A percentile compares a stretch with the other conserved stretches of the same genome.
These are phyloP conservation scores for Hypomontagnella submonticulosa DNA, from an alignment of 495 filamentous ascomycete genomes.

Conservation along the genomic window DNA sequence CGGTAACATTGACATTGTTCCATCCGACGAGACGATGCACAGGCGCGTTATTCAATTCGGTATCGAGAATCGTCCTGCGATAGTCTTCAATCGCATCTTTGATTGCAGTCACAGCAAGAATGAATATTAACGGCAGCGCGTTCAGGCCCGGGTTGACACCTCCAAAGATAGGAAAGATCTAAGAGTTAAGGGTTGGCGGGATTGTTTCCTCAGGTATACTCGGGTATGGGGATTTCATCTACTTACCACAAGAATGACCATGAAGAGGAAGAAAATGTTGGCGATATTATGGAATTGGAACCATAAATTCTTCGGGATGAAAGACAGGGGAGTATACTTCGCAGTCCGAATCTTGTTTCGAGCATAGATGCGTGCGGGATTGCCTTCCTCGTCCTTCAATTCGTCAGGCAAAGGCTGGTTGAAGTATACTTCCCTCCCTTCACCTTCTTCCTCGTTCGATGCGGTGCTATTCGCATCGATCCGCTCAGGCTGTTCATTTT, in stretches of 20 bases:
- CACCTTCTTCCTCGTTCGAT: conserved; percentile 43
- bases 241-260: conserved; percentile 93
- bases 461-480: conserved; percentile 40
- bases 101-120: conserved; percentile 87
- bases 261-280: conserved; percentile 97
- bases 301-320: conserved; percentile 97
- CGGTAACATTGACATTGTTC: conserved; percentile 92
- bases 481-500: conserved; percentile 39
- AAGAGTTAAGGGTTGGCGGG: conserved; percentile 35
- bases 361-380: conserved; percentile 73
- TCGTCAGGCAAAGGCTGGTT: conserved; percentile 81
- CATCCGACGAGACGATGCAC: conserved; percentile 89
- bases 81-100: conserved; percentile 99
- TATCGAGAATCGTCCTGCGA: conserved; percentile 90
- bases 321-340: conserved; percentile 95
- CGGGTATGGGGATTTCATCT: not conserved
- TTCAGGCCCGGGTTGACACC: conserved; percentile 89
- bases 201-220: conserved; percentile 4
- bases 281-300: conserved; percentile 99
- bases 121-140: conserved; percentile 92
- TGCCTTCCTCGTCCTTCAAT: conserved; percentile 86
- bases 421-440: conserved; percentile 74
- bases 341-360: conserved; percentile 98
- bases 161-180: conserved; percentile 98
- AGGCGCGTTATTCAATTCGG: conserved; percentile 94